These are phyloP conservation scores for Neolentinus lepideus DNA, from an alignment of 1,284 basidiomycete genomes.

Conservation along the genomic window DNA sequence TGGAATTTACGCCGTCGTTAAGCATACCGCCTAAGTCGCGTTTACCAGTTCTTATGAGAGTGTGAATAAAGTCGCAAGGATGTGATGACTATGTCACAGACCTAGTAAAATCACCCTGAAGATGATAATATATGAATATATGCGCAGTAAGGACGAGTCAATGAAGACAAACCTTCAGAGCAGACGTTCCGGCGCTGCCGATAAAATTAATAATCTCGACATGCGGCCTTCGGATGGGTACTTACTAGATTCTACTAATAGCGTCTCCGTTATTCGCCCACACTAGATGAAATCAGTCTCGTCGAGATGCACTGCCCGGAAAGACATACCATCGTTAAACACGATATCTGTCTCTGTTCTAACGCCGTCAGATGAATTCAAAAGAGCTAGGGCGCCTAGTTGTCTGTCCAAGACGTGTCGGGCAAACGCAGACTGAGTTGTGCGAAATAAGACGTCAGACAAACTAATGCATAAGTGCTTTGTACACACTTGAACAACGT, in stretches of 20 bases:
- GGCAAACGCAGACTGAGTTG: constrained; percentile 78
- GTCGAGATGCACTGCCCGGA: constrained; percentile 1
- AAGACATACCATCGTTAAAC: constrained; percentile 74
- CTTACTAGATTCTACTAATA: constrained; percentile 81
- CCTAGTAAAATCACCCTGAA: constrained; percentile 88
- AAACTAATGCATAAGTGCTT: not conserved
- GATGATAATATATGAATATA: constrained; percentile 3
- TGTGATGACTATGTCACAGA: constrained; percentile 18
- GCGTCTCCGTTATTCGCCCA: constrained; percentile 97
- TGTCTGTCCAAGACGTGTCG: constrained; percentile 77
- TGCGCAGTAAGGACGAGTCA: constrained; percentile 2
- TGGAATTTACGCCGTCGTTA: constrained; percentile 89
- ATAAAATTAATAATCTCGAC: constrained; percentile 8
- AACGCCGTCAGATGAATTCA: constrained; percentile 40
- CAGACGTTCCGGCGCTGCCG: constrained; percentile 77
- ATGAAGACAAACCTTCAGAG: constrained; percentile 62
- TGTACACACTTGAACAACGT: constrained; percentile 69
- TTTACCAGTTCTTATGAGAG: constrained; percentile 71
- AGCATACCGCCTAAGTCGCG: constrained; percentile 87
- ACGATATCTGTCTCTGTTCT: constrained; percentile 64
- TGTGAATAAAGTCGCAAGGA: constrained; percentile 1
- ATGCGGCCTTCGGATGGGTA: constrained; percentile 10
- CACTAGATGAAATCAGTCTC: constrained; percentile 34
- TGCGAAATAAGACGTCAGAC: constrained; percentile 1
- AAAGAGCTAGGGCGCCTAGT: constrained; percentile 72